A percentile compares a stretch with the other conserved stretches of the same genome.
These are phyloP conservation scores for Ophiostoma ulmi DNA, from an alignment of 2,329 filamentous ascomycete species.

Conservation along the genomic window DNA sequence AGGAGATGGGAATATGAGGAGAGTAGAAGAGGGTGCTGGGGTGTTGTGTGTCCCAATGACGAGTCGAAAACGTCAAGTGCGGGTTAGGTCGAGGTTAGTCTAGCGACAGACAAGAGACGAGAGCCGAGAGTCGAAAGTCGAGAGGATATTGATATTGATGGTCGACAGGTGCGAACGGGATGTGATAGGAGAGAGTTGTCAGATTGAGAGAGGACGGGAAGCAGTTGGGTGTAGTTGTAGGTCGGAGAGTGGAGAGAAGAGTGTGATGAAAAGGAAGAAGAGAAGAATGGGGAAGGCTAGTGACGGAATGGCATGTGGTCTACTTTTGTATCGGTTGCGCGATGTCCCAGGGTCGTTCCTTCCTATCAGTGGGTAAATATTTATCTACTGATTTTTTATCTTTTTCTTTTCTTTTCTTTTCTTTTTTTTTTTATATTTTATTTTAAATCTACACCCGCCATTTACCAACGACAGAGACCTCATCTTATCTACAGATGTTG, in stretches of 20 bases:
- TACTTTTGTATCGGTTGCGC: not conserved
- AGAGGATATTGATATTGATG: no score
- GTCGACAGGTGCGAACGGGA: not conserved
- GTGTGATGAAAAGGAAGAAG: not conserved
- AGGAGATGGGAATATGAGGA: not conserved
- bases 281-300: not conserved
- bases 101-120: not conserved
- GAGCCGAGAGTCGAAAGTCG: not conserved
- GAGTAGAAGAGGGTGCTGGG: not conserved
- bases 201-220: not conserved
- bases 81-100: not conserved
- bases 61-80: not conserved
- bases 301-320: slow-evolving; percentile 4
- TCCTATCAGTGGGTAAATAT: not conserved
- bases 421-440: not conserved
- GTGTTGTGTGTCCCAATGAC: not conserved
- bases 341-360: slow-evolving; percentile 4
- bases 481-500: not conserved
- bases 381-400: not conserved
- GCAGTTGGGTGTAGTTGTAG: not conserved
- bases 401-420: not conserved
- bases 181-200: not conserved
- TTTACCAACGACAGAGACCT: not conserved
- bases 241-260: not conserved
- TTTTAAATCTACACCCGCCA: not conserved